Conservation (phyloP, 192 early-diverging fungal genomes). For the Polychytrium aggregatum region DNA sequence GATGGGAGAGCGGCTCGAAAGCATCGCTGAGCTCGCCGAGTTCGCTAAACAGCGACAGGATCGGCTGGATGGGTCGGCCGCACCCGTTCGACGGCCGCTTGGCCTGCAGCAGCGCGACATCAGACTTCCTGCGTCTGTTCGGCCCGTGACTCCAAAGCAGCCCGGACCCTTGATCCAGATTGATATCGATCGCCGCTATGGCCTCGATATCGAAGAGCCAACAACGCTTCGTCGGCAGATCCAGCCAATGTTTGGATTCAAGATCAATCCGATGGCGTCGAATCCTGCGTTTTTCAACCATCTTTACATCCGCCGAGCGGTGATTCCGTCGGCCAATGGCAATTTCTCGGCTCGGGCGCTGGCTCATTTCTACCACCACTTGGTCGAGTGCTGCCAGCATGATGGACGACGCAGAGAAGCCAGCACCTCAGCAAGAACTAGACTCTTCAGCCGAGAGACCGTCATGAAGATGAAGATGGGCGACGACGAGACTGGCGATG, state of each 20-base stretch:
- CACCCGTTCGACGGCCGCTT: not conserved
- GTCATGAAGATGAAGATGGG: not conserved
- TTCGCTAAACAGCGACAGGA: too few species aligned
- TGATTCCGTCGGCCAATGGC: slow-evolving; percentile 23
- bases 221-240: not conserved
- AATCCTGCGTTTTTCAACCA: slow-evolving; percentile 20
- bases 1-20: too few species aligned
- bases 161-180: too few species aligned
- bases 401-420: too few species aligned
- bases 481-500: too few species aligned
- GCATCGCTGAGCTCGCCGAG: too few species aligned
- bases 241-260: not conserved
- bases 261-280: slow-evolving; percentile 1
- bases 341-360: slow-evolving; percentile 16
- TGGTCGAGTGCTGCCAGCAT: slow-evolving; percentile 1
- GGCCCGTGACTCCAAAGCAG: too few species aligned
- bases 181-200: not conserved
- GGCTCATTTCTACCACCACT: slow-evolving; percentile 3
- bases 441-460: not conserved
- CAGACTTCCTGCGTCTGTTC: not conserved
- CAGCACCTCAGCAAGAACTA: too few species aligned
- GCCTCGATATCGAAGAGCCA: not conserved
- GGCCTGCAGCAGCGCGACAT: not conserved
- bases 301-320: slow-evolving; percentile 6
- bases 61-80: too few species aligned